These are phyloP conservation scores for Sarocladiaceae sp. DNA, from an alignment of 2,329 filamentous ascomycete genomes.

Conservation along the genomic window DNA sequence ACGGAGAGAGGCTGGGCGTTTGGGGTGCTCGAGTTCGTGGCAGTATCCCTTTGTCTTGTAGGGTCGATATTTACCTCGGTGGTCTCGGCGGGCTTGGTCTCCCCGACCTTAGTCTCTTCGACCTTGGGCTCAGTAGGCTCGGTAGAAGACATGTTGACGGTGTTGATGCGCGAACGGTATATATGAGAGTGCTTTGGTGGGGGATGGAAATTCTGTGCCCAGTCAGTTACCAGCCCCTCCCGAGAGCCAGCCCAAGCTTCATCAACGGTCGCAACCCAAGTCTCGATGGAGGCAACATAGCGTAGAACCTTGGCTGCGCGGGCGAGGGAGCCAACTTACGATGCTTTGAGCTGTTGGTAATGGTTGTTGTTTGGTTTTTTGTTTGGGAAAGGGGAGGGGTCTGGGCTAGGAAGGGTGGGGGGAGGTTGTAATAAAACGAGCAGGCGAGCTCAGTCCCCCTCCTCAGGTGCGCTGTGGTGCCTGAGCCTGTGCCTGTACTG, in stretches of 20 bases:
- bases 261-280: background rate
- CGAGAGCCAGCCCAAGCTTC: background rate
- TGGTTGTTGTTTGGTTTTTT: constrained; percentile 8
- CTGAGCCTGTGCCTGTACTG: too few relatives aligned
- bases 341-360: constrained; percentile 3
- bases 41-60: too few relatives aligned
- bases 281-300: background rate
- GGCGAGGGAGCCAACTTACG: constrained; percentile 1
- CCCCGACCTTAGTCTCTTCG: constrained; percentile 51
- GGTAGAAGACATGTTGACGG: constrained; percentile 39
- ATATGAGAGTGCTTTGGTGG: constrained; percentile 5
- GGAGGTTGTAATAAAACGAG: constrained; percentile 6
- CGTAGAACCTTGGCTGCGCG: too few relatives aligned
- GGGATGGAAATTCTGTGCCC: constrained; percentile 8
- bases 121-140: constrained; percentile 50
- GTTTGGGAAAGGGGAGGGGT: constrained; percentile 7
- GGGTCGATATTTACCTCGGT: constrained; percentile 17
- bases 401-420: constrained; percentile 3
- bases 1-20: too few relatives aligned
- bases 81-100: constrained; percentile 30
- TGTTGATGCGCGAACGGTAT: background rate
- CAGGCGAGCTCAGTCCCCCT: constrained; percentile 2
- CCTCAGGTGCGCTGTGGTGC: background rate
- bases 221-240: too few relatives aligned
- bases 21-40: too few relatives aligned